A percentile compares a stretch with the other conserved stretches of the same genome.
Conservation (phyloP, 805 yeast species). For the Metschnikowia sp. region DNA sequence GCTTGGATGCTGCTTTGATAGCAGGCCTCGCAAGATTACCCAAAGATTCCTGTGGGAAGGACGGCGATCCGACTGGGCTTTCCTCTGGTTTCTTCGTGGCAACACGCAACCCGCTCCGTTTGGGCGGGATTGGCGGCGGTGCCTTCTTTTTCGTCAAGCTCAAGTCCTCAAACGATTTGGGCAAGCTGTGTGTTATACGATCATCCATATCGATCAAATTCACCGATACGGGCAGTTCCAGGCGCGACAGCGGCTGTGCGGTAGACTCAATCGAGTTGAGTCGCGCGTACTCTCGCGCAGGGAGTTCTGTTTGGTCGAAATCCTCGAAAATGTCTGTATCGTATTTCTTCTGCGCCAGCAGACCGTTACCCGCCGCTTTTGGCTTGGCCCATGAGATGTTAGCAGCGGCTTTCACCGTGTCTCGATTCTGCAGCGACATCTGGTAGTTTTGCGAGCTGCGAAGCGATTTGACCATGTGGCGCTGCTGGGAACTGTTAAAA, state of each 20-base stretch:
- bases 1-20: conserved; percentile 16
- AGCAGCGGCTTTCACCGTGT: conserved; percentile 17
- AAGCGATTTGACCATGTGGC: conserved; percentile 27
- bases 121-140: conserved; percentile 21
- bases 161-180: conserved; percentile 23
- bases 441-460: conserved; percentile 7
- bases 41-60: not conserved
- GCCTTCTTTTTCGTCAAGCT: conserved; percentile 12
- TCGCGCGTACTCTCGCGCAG: conserved; percentile 25
- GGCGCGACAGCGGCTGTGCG: conserved; percentile 3
- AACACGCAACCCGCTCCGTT: conserved; percentile 7
- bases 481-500: conserved; percentile 11
- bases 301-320: conserved; percentile 36
- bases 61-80: not conserved
- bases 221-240: conserved; percentile 25
- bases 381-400: conserved; percentile 15
- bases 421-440: conserved; percentile 20
- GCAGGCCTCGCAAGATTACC: not conserved
- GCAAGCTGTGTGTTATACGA: conserved; percentile 3
- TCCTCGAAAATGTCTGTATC: conserved; percentile 32
- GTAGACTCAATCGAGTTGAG: conserved; percentile 16
- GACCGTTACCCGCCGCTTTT: conserved; percentile 2
- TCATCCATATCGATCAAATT: conserved; percentile 72
- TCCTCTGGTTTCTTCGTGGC: conserved; percentile 1
- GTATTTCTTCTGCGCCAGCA: not conserved